Evolutionary conservation across 108 stramenopile genomes (phyloP).

Genomic region (Pseudonitzschia pungens): DNA sequence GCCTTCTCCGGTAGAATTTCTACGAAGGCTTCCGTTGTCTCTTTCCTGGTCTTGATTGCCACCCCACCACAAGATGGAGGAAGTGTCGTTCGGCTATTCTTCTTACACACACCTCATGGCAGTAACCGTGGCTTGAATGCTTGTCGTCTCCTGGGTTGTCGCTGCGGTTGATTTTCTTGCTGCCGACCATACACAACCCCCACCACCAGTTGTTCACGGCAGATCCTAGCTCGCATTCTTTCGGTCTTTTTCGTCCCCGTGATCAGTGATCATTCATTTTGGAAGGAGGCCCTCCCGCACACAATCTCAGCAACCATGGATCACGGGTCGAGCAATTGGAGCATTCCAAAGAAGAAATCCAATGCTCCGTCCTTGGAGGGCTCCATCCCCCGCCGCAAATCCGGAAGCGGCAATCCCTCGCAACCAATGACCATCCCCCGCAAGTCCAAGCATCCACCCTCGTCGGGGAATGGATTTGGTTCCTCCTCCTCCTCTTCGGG

Average conservation of each 20-base stretch:
- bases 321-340: slow-evolving; percentile 7
- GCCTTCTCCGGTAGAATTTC: background rate
- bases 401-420: background rate
- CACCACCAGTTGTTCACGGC: too few species aligned
- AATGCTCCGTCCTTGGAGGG: background rate
- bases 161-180: background rate
- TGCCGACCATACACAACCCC: too few species aligned
- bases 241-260: background rate
- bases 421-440: slow-evolving; percentile 1
- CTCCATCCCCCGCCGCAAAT: slow-evolving; percentile 9
- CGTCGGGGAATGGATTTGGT: background rate
- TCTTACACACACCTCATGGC: background rate
- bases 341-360: slow-evolving; percentile 11
- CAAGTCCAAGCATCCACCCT: slow-evolving; percentile 1
- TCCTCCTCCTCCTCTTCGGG: slow-evolving; percentile 5
- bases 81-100: background rate
- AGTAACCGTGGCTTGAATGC: background rate
- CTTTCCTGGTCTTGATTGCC: background rate
- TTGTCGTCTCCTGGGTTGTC: background rate
- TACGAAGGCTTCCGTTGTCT: background rate
- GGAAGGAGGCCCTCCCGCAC: background rate
- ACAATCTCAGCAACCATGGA: background rate
- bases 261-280: background rate
- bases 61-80: too few species aligned
- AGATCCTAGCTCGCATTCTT: too few species aligned